Conservation (phyloP, 768 basidiomycete genomes). For the Cyclocybe cylindracea region DNA sequence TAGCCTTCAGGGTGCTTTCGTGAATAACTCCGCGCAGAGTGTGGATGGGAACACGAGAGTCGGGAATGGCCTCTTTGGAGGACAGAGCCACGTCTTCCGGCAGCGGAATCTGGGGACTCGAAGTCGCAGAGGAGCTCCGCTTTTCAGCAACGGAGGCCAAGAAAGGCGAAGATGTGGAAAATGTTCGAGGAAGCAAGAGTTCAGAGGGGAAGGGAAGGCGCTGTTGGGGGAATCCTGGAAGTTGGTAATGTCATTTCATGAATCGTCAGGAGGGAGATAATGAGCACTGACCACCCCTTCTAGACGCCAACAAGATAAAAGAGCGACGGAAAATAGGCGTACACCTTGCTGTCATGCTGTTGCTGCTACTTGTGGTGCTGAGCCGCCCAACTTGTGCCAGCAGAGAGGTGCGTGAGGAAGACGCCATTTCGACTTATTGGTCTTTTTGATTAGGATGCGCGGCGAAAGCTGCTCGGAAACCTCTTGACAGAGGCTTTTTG, state of each 20-base stretch:
- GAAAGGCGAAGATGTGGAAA: no score
- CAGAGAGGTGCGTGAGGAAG: constrained; percentile 10
- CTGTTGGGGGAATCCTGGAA: constrained; percentile 2
- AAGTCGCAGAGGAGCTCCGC: no score
- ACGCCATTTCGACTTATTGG: constrained; percentile 14
- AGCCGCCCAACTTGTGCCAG: no score
- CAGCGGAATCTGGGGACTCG: no score
- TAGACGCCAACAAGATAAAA: constrained; percentile 19
- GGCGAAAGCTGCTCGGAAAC: no score
- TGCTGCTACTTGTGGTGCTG: not conserved
- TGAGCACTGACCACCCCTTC: constrained; percentile 12
- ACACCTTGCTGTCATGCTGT: constrained; percentile 14
- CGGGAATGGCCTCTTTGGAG: not conserved
- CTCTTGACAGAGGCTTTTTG: no score
- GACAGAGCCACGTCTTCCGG: no score
- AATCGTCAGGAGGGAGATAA: not conserved
- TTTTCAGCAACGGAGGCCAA: no score
- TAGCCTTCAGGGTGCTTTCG: constrained; percentile 50
- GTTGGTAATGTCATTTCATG: constrained; percentile 4
- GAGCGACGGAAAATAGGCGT: constrained; percentile 21
- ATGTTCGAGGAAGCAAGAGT: constrained; percentile 8
- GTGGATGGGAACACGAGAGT: constrained; percentile 18
- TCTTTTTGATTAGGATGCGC: no score
- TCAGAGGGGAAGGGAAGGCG: constrained; percentile 16
- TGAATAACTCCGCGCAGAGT: constrained; percentile 41